Evolutionary conservation across 192 early-diverging fungal species (phyloP).

Genomic region (Geosiphon pyriformis): DNA sequence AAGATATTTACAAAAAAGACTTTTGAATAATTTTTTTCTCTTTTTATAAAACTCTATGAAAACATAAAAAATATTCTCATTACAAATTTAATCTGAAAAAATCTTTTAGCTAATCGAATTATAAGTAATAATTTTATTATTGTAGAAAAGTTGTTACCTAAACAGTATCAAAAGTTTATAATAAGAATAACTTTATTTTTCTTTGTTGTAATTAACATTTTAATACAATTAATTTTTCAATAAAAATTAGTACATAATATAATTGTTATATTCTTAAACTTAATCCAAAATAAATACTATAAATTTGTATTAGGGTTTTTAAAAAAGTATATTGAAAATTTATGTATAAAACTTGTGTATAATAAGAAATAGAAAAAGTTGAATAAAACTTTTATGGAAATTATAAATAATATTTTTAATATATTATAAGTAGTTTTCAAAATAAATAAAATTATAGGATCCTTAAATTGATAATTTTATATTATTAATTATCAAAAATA

Average conservation of each 20-base stretch:
- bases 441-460: background rate
- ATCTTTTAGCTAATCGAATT: background rate
- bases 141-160: too few relatives aligned
- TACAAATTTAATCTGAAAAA: background rate
- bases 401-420: background rate
- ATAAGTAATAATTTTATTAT: too few relatives aligned
- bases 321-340: background rate
- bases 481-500: background rate
- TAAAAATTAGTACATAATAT: background rate
- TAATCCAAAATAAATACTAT: background rate
- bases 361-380: too few relatives aligned
- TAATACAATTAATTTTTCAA: background rate
- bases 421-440: background rate
- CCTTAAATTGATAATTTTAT: background rate
- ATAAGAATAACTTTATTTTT: background rate
- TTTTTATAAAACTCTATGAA: constrained; percentile 15
- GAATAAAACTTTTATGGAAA: background rate
- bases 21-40: background rate
- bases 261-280: background rate
- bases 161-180: background rate
- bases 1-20: background rate
- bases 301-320: background rate
- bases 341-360: too few relatives aligned
- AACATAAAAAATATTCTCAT: too few relatives aligned
- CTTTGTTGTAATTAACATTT: background rate